Evolutionary conservation across 208 protist genomes (phyloP).

Genomic region (Herpetomonas muscarum): DNA sequence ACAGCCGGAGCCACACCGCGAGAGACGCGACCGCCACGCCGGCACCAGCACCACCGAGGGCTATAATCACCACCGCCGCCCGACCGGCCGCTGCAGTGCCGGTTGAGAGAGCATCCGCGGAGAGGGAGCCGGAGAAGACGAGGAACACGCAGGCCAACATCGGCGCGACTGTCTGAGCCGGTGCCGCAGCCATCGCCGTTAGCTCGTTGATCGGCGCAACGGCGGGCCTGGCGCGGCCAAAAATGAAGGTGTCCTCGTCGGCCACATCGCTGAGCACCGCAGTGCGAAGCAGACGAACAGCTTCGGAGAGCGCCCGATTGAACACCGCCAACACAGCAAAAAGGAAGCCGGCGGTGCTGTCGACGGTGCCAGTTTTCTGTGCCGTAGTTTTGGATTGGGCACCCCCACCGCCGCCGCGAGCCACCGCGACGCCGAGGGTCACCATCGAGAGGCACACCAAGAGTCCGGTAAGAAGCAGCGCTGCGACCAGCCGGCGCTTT

Average conservation of each 20-base stretch:
- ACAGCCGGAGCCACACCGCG: slow-evolving; percentile 36
- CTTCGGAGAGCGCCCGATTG: slow-evolving; percentile 15
- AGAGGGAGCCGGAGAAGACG: slow-evolving; percentile 3
- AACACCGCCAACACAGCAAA: slow-evolving; percentile 12
- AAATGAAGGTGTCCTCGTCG: slow-evolving; percentile 62
- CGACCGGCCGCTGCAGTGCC: background rate
- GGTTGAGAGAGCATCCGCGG: background rate
- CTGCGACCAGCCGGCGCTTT: background rate
- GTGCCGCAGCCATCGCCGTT: slow-evolving; percentile 7
- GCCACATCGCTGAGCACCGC: slow-evolving; percentile 25
- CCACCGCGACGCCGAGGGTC: background rate
- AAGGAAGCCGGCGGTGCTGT: background rate
- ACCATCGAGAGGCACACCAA: background rate
- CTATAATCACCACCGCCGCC: slow-evolving; percentile 16
- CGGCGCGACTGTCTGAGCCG: slow-evolving; percentile 22
- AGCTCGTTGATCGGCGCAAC: slow-evolving; percentile 13
- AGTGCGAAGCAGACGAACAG: slow-evolving; percentile 4
- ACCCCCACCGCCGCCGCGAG: background rate
- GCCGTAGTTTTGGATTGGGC: background rate
- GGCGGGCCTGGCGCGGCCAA: slow-evolving; percentile 25
- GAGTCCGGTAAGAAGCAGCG: background rate
- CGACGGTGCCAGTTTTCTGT: background rate
- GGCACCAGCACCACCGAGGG: slow-evolving; percentile 22
- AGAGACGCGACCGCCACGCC: slow-evolving; percentile 18
- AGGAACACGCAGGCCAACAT: slow-evolving; percentile 14